A percentile compares a stretch with the other conserved stretches of the same genome.
Conservation (phyloP, 345 rosid genomes). For the Eucalyptus leucophloia region DNA sequence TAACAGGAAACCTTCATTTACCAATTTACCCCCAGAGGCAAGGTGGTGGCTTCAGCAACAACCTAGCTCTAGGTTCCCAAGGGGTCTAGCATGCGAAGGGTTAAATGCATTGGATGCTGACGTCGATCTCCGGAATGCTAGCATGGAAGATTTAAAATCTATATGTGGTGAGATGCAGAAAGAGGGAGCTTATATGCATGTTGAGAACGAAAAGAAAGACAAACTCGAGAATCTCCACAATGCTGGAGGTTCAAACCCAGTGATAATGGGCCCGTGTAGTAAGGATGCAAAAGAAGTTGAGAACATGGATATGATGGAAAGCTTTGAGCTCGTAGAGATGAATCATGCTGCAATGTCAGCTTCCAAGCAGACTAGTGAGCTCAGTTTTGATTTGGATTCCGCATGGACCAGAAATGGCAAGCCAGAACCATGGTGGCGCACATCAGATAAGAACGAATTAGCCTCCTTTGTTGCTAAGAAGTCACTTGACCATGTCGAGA, state of each 20-base stretch:
- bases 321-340: conserved; percentile 19
- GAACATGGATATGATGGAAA: conserved; percentile 20
- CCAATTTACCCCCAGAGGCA: conserved; percentile 37
- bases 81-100: conserved; percentile 36
- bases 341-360: conserved; percentile 12
- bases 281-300: conserved; percentile 27
- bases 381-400: conserved; percentile 28
- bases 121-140: conserved; percentile 23
- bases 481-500: conserved; percentile 58
- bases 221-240: not conserved
- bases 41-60: conserved; percentile 74
- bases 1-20: conserved; percentile 25
- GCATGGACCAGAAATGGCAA: conserved; percentile 54
- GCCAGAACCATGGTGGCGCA: conserved; percentile 84
- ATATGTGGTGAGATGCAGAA: not conserved
- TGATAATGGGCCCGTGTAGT: not conserved
- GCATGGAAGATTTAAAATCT: not conserved
- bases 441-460: conserved; percentile 63
- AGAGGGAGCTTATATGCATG: not conserved
- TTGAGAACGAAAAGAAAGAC: not conserved
- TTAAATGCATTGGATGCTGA: conserved; percentile 40
- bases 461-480: conserved; percentile 83
- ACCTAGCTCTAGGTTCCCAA: conserved; percentile 45
- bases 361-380: conserved; percentile 20
- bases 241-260: not conserved